Evolutionary conservation across 208 protist genomes (phyloP).

Genomic region (Herpetomonas tarakana): DNA sequence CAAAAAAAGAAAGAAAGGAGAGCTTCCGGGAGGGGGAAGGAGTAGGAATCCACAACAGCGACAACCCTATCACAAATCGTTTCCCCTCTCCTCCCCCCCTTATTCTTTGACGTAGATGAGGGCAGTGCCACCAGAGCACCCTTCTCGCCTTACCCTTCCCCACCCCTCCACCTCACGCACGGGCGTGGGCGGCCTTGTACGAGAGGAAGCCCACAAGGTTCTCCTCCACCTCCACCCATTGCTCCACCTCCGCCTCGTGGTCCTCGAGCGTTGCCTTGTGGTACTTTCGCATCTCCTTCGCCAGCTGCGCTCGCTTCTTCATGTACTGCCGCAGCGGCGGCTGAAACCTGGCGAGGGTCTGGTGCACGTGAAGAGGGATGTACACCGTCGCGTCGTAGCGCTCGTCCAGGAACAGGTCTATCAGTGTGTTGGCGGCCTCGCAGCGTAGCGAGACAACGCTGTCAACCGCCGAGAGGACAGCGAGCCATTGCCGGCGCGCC

Average conservation of each 20-base stretch:
- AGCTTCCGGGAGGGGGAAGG: too few species aligned
- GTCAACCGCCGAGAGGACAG: conserved; percentile 37
- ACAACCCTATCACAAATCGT: too few species aligned
- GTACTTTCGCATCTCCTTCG: conserved; percentile 37
- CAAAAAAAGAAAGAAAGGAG: too few species aligned
- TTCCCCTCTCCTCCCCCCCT: too few species aligned
- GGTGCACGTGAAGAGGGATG: conserved; percentile 52
- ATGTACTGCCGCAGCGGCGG: conserved; percentile 37
- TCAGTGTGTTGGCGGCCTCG: conserved; percentile 74
- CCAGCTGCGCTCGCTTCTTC: conserved; percentile 43
- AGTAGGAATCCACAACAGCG: too few species aligned
- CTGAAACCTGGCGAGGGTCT: conserved; percentile 28
- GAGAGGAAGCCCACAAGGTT: conserved; percentile 69
- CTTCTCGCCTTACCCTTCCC: background rate
- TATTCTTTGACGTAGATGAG: too few species aligned
- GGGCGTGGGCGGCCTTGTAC: conserved; percentile 38
- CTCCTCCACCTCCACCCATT: conserved; percentile 63
- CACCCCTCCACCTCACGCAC: background rate
- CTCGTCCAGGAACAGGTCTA: conserved; percentile 79
- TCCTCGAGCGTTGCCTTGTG: conserved; percentile 12
- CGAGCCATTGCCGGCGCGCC: conserved; percentile 35
- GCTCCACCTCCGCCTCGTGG: conserved; percentile 27
- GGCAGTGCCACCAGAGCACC: too few species aligned
- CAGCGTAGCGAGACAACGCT: conserved; percentile 46
- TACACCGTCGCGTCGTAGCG: conserved; percentile 60